Base-by-base conservation (phyloP, 257 asterid genomes). In the Haberlea rhodopensis region DNA sequence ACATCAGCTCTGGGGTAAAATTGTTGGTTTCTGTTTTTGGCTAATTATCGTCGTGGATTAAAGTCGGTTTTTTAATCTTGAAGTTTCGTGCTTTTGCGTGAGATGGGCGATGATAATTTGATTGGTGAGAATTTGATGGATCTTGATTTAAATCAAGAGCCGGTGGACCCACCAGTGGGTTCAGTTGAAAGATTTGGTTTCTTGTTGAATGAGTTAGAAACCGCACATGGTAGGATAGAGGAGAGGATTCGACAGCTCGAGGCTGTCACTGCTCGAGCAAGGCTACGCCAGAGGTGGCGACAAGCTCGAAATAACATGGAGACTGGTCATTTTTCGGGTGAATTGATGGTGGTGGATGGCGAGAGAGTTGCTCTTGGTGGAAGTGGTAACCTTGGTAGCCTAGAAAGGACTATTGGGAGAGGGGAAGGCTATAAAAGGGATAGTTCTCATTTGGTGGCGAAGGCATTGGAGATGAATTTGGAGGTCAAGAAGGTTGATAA, bases 191-290 rank as follows among this genome's bases (percentile, higher is more conserved):
- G 85, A 48, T 72, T 78, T 26, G 83, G 84, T 59, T 83, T 90
- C 58, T 27, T 82, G 57, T 53, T 80, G 77, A 76, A 71, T 76
- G 92, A 80, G 51, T 67, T 82, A 74, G 92, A 78, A 63, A 70
- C 79, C 58, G 79, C 84, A 56, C 85, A 87, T 62, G 82, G 63
- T 56, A 78, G 85, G 82, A 86, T 89, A 58, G 85, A 84, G 71
- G 91, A 85, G 69, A 80, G 98, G 54, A 80, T 91, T 65, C 79
- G 92, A 8, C 90, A 87, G 78, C 92, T 91, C 4, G 92, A 85
- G 77, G 88, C 86, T 37, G 97, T 87, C 49, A 78, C 84, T 8
- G 81, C 85, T 71, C 82, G 95, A 34, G 82, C 89, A 5, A 80
- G 91, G 82, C 85, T 73, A 73, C 87, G 91, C 59, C 86, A 81